A percentile compares a stretch with the other conserved stretches of the same genome.
These are phyloP conservation scores for Ustilago tritici DNA, from an alignment of 1,284 basidiomycete genomes.

Conservation along the genomic window DNA sequence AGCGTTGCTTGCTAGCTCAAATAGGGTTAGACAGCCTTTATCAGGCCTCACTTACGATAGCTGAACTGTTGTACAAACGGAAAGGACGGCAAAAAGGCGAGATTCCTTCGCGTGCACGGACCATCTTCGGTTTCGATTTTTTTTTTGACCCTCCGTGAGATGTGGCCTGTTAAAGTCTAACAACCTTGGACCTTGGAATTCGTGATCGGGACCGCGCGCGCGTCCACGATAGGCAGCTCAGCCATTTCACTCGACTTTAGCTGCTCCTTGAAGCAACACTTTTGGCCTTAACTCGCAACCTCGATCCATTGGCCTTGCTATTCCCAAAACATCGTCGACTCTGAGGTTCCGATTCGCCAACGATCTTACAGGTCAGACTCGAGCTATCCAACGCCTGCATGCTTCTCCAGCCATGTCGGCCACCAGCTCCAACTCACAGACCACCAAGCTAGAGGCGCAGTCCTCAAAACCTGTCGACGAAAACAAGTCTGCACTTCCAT, in stretches of 20 bases:
- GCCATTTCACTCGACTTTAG: conserved; percentile 23
- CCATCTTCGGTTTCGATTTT: conserved; percentile 14
- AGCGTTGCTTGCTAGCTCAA: no score
- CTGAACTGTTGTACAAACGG: no score
- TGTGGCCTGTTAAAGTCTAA: neutral
- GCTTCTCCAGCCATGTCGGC: conserved; percentile 33
- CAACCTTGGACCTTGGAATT: neutral
- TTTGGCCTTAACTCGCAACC: neutral
- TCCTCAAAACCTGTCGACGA: conserved; percentile 25
- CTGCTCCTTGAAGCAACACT: conserved; percentile 19
- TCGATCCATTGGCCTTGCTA: neutral
- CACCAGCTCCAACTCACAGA: conserved; percentile 35
- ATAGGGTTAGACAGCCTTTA: no score
- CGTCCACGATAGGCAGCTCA: conserved; percentile 15
- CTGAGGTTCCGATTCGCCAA: neutral
- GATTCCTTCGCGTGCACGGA: conserved; percentile 33
- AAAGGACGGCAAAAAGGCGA: neutral
- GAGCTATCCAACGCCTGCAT: neutral
- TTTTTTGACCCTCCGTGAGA: neutral
- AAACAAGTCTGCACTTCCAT: conserved; percentile 50
- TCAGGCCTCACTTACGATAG: no score
- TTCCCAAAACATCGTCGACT: neutral
- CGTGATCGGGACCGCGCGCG: conserved; percentile 41
- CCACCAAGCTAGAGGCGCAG: conserved; percentile 35
- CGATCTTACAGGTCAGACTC: neutral